Evolutionary conservation across 768 basidiomycete species (phyloP).

Genomic region (Lepiota venenata): DNA sequence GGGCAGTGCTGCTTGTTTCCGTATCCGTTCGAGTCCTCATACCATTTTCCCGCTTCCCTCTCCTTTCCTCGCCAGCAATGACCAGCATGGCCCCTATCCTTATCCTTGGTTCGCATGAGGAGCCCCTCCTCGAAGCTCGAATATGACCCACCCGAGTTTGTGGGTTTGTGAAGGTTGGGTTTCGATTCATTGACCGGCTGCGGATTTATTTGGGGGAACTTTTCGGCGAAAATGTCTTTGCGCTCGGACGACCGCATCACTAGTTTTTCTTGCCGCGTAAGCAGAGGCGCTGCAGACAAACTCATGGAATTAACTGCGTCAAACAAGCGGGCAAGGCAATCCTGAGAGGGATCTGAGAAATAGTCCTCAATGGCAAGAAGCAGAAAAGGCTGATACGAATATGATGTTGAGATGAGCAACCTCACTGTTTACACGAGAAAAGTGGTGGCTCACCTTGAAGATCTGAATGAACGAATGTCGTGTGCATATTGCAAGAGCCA

Average conservation of each 20-base stretch:
- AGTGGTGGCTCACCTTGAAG: constrained; percentile 65
- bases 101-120: constrained; percentile 39
- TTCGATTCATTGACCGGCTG: constrained; percentile 26
- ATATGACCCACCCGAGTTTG: constrained; percentile 58
- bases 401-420: constrained; percentile 10
- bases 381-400: constrained; percentile 71
- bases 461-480: constrained; percentile 94
- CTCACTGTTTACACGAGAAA: background rate
- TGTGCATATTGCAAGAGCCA: constrained; percentile 93
- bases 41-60: constrained; percentile 28
- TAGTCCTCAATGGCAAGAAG: constrained; percentile 95
- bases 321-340: constrained; percentile 86
- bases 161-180: constrained; percentile 39
- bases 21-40: constrained; percentile 30
- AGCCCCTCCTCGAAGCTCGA: constrained; percentile 71
- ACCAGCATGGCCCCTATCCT: constrained; percentile 23
- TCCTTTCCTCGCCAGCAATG: constrained; percentile 32
- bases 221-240: constrained; percentile 89
- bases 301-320: constrained; percentile 94
- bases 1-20: constrained; percentile 33
- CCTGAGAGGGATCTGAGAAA: constrained; percentile 84
- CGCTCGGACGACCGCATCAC: constrained; percentile 89
- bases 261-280: constrained; percentile 82
- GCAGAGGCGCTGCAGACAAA: constrained; percentile 67
- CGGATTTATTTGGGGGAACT: constrained; percentile 47